phyloP scores from a whole-genome alignment of 441 rosid genomes.

The Theobroma grandiflorum region DNA sequence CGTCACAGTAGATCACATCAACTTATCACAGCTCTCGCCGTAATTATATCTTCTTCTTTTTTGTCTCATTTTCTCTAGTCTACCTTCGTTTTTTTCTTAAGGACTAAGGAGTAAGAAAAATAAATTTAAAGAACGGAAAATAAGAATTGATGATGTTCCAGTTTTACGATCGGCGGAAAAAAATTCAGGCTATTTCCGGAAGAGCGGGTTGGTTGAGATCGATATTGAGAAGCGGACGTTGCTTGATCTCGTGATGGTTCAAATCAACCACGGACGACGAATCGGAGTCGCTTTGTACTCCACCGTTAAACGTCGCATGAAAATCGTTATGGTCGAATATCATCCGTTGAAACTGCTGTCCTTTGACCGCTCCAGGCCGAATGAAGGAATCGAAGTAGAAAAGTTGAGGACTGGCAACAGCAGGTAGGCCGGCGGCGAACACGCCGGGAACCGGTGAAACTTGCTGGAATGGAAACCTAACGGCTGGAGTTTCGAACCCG shows the following conservation, averaged over 20 bases:
- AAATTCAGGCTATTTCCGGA: constrained; percentile 50
- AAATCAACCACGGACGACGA: constrained; percentile 65
- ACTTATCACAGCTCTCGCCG: background rate
- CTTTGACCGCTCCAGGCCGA: constrained; percentile 34
- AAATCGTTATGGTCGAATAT: constrained; percentile 32
- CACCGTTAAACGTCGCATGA: constrained; percentile 17
- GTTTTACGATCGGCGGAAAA: constrained; percentile 20
- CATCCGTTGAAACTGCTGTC: constrained; percentile 39
- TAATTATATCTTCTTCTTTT: background rate
- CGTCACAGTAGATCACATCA: background rate
- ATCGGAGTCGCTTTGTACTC: constrained; percentile 60
- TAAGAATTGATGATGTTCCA: constrained; percentile 19
- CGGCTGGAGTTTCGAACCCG: constrained; percentile 16
- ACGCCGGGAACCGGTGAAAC: constrained; percentile 18
- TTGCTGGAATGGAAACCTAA: constrained; percentile 31
- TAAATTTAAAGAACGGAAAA: background rate
- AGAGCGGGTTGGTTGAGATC: constrained; percentile 69
- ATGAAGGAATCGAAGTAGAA: constrained; percentile 40
- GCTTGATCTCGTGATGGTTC: constrained; percentile 37
- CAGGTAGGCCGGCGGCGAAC: constrained; percentile 20
- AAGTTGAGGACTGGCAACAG: constrained; percentile 25
- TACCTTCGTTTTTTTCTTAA: background rate
- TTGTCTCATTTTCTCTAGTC: constrained; percentile 3
- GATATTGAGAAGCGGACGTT: constrained; percentile 46
- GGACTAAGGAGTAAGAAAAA: background rate